Evolutionary conservation across 768 basidiomycete genomes (phyloP).

Genomic region (Mycena belliarum): DNA sequence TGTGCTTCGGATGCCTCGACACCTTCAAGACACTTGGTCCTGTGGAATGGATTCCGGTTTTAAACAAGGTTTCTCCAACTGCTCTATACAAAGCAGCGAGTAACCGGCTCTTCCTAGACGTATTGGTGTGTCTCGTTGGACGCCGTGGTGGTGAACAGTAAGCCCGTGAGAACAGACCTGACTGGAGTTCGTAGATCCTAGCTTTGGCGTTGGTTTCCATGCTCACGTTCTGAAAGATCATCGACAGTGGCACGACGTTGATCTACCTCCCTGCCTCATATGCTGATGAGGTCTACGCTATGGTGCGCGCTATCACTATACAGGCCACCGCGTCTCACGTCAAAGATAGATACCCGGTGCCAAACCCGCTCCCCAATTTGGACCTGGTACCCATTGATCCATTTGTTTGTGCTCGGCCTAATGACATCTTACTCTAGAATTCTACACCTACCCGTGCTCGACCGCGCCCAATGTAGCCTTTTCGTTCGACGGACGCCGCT

Average conservation of each 20-base stretch:
- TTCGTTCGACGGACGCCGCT: constrained; percentile 42
- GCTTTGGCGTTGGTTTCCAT: neutral
- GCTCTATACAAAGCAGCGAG: neutral
- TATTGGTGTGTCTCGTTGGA: constrained; percentile 62
- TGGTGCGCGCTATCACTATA: constrained; percentile 28
- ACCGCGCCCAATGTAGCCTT: constrained; percentile 38
- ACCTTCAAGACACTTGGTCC: constrained; percentile 31
- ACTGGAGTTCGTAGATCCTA: constrained; percentile 34
- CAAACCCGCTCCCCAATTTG: constrained; percentile 41
- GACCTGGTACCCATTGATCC: constrained; percentile 33
- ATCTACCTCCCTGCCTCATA: constrained; percentile 55
- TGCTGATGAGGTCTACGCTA: constrained; percentile 47
- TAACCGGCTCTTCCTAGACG: constrained; percentile 37
- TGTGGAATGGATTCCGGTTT: constrained; percentile 37
- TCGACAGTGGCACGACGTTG: constrained; percentile 70
- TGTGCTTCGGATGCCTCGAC: constrained; percentile 42
- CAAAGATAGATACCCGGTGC: constrained; percentile 52
- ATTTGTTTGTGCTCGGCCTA: neutral
- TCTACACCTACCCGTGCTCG: constrained; percentile 58
- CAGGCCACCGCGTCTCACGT: neutral
- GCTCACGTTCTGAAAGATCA: constrained; percentile 41
- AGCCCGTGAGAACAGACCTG: constrained; percentile 25
- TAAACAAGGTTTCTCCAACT: constrained; percentile 32
- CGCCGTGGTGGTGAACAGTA: constrained; percentile 36
- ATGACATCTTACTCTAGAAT: constrained; percentile 32